Evolutionary conservation across 495 filamentous ascomycete species (phyloP), one percentile per base, ranked within the genome.

Genomic region (Penicillium samsonianum): DNA sequence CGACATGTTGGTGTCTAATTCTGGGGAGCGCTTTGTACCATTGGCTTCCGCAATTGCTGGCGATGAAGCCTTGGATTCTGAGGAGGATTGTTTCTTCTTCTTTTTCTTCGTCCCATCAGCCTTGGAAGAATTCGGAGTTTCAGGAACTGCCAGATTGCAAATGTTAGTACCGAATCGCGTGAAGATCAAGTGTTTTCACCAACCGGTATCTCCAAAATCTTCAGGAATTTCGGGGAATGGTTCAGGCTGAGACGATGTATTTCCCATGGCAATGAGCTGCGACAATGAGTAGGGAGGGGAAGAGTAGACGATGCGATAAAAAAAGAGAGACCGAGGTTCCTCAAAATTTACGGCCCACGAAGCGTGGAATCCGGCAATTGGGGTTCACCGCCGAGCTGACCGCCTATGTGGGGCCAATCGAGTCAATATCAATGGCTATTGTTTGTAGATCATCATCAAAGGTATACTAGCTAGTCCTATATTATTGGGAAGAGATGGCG

Each of bases 11-110:
- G 53, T 42, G 12, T 50, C 42, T 50, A 12, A 45, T 47, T 20
- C 16, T 16, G 30, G 43, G 22, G 63, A 51, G 7, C 43, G 17
- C n/a, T 10, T 38, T 8, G 26, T 6, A 9, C 43, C 50, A 46
- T 54, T 59, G 30, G 33, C 11, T 5, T 14, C 3, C 12, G 22
- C 37, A 28, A 37, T 25, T 35, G 37, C 14, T 11, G 46, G 14
- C 0, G 53, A 45, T 7, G n/a, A 16, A 8, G 40, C 42, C n/a
- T 52, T 42, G 31, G 50, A 19, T 31, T 5, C 5, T 5, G 42
- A 20, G 14, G 26, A 43, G n/a, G 38, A 49, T 31, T 56, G 55
- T 23, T 59, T 62, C 42, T 69, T 60, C 6, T 46, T 58, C 35
- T 60, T 61, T 23, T 48, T 26, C 20, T 57, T 59, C 17, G 23